Conservation (phyloP, 805 yeast species). For the Candida ascalaphidarum region DNA sequence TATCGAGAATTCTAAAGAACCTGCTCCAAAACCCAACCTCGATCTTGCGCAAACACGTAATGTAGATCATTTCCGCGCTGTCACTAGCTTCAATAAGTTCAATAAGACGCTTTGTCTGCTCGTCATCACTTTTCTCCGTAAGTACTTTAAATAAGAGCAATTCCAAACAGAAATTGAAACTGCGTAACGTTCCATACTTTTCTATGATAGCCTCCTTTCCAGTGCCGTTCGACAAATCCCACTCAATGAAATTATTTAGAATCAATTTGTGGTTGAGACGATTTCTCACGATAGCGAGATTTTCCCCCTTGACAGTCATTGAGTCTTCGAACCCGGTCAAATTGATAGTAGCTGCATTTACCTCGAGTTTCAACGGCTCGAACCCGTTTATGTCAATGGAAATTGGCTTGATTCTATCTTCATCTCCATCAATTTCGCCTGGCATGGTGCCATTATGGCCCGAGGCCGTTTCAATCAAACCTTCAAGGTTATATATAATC, state of each 20-base stretch:
- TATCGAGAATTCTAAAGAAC: constrained; percentile 34
- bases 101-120: constrained; percentile 3
- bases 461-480: constrained; percentile 12
- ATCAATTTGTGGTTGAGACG: constrained; percentile 33
- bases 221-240: constrained; percentile 28
- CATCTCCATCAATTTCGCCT: too few species aligned
- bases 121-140: constrained; percentile 7
- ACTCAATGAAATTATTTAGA: constrained; percentile 38
- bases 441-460: too few species aligned
- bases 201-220: constrained; percentile 19
- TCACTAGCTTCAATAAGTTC: constrained; percentile 9
- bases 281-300: constrained; percentile 21
- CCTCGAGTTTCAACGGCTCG: constrained; percentile 3
- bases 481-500: constrained; percentile 17
- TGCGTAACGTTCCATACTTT: constrained; percentile 31
- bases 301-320: constrained; percentile 15
- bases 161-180: constrained; percentile 43
- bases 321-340: constrained; percentile 35
- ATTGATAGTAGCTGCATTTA: constrained; percentile 1
- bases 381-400: constrained; percentile 12
- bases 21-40: constrained; percentile 46
- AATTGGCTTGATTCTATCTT: constrained; percentile 16
- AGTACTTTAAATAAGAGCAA: constrained; percentile 36
- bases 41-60: constrained; percentile 51
- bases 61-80: constrained; percentile 25